Conservation (phyloP, 345 rosid species). For the Lenwebbia sp. region DNA sequence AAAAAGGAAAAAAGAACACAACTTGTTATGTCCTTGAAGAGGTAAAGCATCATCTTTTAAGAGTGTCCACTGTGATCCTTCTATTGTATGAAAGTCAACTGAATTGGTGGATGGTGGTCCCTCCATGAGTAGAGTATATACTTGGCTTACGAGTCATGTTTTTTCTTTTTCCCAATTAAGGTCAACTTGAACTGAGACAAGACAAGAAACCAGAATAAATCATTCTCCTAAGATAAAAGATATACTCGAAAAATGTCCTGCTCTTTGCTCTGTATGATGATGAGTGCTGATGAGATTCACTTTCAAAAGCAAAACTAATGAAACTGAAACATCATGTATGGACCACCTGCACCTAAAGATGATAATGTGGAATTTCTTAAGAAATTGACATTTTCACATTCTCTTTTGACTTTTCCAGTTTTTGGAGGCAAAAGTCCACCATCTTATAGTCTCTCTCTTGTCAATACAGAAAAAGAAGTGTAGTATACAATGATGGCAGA, state of each 20-base stretch:
- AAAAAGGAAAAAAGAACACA: not conserved
- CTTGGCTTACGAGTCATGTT: slow-evolving; percentile 9
- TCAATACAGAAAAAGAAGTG: not conserved
- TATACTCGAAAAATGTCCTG: not conserved
- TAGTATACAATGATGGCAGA: no score
- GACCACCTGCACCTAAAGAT: slow-evolving; percentile 8
- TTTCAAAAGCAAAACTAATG: not conserved
- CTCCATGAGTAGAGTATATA: slow-evolving; percentile 18
- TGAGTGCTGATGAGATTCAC: not conserved
- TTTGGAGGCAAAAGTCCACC: not conserved
- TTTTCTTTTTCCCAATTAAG: slow-evolving; percentile 8
- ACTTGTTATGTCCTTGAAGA: not conserved
- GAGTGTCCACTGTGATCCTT: slow-evolving; percentile 5
- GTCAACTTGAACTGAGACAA: slow-evolving; percentile 19
- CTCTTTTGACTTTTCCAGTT: not conserved
- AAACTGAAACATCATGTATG: slow-evolving; percentile 12
- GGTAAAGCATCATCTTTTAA: not conserved
- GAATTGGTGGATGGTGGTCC: slow-evolving; percentile 18
- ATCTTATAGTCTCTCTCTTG: not conserved
- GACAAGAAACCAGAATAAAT: slow-evolving; percentile 4
- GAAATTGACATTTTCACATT: not conserved
- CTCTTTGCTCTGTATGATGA: not conserved
- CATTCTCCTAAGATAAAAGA: not conserved
- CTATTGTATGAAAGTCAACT: slow-evolving; percentile 8
- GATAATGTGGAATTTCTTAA: not conserved